A percentile compares a stretch with the other conserved stretches of the same genome.
Evolutionary conservation across 768 basidiomycete genomes (phyloP).

Genomic region (Xerocomellus intermedius): DNA sequence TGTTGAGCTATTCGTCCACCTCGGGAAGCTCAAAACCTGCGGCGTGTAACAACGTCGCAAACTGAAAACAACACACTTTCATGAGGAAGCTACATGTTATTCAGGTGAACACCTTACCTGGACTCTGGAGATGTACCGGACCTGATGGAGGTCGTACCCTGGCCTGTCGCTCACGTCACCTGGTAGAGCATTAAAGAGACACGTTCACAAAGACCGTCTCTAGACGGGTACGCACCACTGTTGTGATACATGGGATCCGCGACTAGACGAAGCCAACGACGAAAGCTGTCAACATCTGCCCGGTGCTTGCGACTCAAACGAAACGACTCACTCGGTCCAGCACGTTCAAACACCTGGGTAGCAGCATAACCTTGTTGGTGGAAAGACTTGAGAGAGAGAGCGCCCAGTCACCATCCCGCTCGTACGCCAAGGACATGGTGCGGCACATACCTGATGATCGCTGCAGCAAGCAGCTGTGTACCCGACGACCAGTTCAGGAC

Average conservation of each 20-base stretch:
- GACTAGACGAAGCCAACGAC: constrained; percentile 41
- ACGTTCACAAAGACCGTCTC: neutral
- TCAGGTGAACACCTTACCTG: constrained; percentile 48
- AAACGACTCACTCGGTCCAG: constrained; percentile 56
- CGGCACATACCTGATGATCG: constrained; percentile 69
- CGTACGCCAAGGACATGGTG: neutral
- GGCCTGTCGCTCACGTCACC: constrained; percentile 78
- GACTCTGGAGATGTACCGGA: constrained; percentile 83
- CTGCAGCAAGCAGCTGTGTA: constrained; percentile 82
- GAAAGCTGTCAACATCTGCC: neutral
- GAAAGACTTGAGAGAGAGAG: constrained; percentile 54
- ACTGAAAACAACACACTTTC: constrained; percentile 36
- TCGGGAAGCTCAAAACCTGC: constrained; percentile 53
- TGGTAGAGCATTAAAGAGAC: constrained; percentile 14
- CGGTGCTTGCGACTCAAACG: neutral
- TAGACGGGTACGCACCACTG: constrained; percentile 47
- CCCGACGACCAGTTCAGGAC: constrained; percentile 73
- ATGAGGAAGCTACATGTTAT: neutral
- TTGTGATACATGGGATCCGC: constrained; percentile 90
- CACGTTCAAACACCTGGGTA: constrained; percentile 86
- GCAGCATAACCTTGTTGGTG: constrained; percentile 81
- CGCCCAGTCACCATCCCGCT: neutral
- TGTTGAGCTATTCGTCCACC: neutral
- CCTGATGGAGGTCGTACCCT: constrained; percentile 81
- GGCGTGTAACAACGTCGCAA: constrained; percentile 67